Percentiles rank a stretch among this genome's conserved stretches.
These are phyloP conservation scores for Nyctanthes arbortristis DNA, from an alignment of 257 asterid genomes.

Conservation along the genomic window DNA sequence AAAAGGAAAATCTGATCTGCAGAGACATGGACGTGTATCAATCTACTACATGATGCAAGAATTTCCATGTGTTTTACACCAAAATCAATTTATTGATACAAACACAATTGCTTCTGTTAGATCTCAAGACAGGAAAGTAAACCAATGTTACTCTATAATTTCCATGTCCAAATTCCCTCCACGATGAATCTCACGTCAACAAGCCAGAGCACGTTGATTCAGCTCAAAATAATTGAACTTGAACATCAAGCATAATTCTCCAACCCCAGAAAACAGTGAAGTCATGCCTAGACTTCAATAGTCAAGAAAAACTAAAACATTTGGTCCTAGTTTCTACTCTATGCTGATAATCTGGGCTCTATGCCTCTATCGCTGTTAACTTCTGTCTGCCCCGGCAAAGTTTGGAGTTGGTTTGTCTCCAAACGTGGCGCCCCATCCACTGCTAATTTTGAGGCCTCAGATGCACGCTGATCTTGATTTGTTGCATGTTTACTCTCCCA, in stretches of 20 bases:
- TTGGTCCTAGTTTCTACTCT: not conserved
- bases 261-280: not conserved
- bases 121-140: not conserved
- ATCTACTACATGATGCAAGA: not conserved
- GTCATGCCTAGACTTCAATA: not conserved
- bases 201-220: not conserved
- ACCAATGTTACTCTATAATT: not conserved
- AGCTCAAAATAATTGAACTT: not conserved
- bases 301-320: not conserved
- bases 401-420: not conserved
- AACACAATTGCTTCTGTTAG: not conserved
- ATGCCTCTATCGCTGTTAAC: not conserved
- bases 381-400: not conserved
- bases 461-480: constrained; percentile 23
- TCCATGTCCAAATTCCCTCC: not conserved
- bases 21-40: not conserved
- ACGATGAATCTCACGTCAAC: not conserved
- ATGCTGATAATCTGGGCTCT: not conserved
- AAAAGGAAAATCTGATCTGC: not conserved
- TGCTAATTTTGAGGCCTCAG: constrained; percentile 24
- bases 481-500: constrained; percentile 21
- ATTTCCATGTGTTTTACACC: not conserved
- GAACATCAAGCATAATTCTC: not conserved
- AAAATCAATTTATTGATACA: not conserved
- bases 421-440: constrained; percentile 8